Evolutionary conservation across 441 rosid genomes (phyloP), one percentile per base, ranked within the genome.

Genomic region (Mallotus repandus): DNA sequence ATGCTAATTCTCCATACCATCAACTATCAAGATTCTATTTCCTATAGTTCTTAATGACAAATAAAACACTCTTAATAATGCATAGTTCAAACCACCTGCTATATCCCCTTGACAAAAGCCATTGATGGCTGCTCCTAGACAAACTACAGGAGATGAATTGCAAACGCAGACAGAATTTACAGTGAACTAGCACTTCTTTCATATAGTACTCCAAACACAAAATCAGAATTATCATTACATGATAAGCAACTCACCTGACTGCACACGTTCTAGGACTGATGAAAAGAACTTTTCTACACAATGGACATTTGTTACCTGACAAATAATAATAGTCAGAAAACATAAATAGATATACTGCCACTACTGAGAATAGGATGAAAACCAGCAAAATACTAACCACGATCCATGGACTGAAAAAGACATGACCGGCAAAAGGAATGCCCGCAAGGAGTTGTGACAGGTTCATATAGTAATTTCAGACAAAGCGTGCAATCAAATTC

Each of bases 401-500:
- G 86, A 81, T 93, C 99, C 97, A 90, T 91, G 56, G 98, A 86
- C 83, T 93, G 99, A 73, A 91, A 87, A 59, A 93, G 86, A 77
- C 98, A 96, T 54, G 90, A 81, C 57, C 91, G 91, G 83, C 99
- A 96, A 83, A 93, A 96, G 59, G 97, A 88, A 87, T 96, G 99
- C 69, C 99, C 99, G 62, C 99, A 96, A 9, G 99, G 90, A 70
- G 98, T 91, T 7, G 99, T 96, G 69, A 88, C 80, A 73, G 99
- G 99, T 63, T 93, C 93, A 78, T 84, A 90, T 35, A 96, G 82
- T 85, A 96, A 84, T 84, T 96, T 96, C 82, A 93, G 82, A 77
- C 99, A 96, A 69, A 96, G 85, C 5, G 94, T 91, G 84, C 98
- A 96, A 74, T 90, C 97, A 80, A 93, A 96, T 62, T 91, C 99